Conservation (phyloP, 2,329 filamentous ascomycete species). For the Hypoxylon rubiginosum region DNA sequence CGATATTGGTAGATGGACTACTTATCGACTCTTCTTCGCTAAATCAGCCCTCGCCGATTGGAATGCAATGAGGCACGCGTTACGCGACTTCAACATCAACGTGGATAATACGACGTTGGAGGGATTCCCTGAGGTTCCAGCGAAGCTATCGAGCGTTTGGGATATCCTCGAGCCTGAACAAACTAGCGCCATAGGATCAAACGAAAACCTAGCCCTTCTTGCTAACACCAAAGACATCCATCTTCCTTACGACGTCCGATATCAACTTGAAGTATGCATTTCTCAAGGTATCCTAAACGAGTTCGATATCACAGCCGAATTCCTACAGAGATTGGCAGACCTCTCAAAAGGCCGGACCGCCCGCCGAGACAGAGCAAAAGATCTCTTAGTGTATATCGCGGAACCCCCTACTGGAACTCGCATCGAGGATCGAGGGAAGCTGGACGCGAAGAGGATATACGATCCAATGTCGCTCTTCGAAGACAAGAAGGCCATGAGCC, state of each 20-base stretch:
- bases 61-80: slow-evolving; percentile 61
- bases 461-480: slow-evolving; percentile 81
- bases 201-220: slow-evolving; percentile 50
- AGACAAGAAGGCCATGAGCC: slow-evolving; percentile 62
- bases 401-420: slow-evolving; percentile 55
- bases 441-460: slow-evolving; percentile 69
- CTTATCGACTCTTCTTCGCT: slow-evolving; percentile 63
- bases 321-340: slow-evolving; percentile 71
- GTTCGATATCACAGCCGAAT: slow-evolving; percentile 76
- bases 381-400: slow-evolving; percentile 80
- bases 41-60: slow-evolving; percentile 52
- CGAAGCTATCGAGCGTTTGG: slow-evolving; percentile 58
- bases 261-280: slow-evolving; percentile 94
- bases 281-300: slow-evolving; percentile 83
- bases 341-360: slow-evolving; percentile 52
- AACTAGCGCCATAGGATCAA: slow-evolving; percentile 26
- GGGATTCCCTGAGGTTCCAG: slow-evolving; percentile 58
- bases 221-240: slow-evolving; percentile 54
- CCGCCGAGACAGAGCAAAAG: slow-evolving; percentile 65
- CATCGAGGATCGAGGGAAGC: slow-evolving; percentile 22
- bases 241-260: slow-evolving; percentile 80
- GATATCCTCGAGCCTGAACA: slow-evolving; percentile 53
- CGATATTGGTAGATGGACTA: slow-evolving; percentile 70
- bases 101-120: slow-evolving; percentile 56
- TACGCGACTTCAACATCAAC: slow-evolving; percentile 80